Evolutionary conservation across 768 basidiomycete genomes (phyloP), one percentile per base, ranked within the genome.

Genomic region (Tylopilus balloui): DNA sequence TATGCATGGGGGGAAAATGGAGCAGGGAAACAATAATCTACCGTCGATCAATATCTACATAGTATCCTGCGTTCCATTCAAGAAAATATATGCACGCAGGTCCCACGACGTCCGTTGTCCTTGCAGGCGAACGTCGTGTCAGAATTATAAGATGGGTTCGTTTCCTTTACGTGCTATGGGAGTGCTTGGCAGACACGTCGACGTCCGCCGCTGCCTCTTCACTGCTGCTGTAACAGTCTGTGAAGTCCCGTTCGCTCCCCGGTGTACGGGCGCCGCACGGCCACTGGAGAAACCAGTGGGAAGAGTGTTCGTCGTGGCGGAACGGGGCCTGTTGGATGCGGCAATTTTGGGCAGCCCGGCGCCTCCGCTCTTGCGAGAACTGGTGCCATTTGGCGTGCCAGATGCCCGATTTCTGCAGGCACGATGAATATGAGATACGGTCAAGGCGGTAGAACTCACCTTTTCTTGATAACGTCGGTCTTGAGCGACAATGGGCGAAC

Each of bases 381-480:
- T 76, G 49, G 75, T 75, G 19, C 61, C 61, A 61, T 78, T 82
- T 4, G 85, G 82, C 27, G 85, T 72, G 27, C 88, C 88, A 45
- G 88, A 88, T 31, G 88, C 86, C 36, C 88, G 84, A 66, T 91
- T 91, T 62, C 88, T 91, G 27, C 47, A 13, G 4, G 20, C 0
- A 45, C n/a, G 43, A 45, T 48, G 29, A 45, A 35, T 28, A 50
- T 13, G n/a, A 21, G n/a, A 31, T 17, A 36, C 24, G 25, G 12
- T 28, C 20, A 24, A 48, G 35, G 45, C 13, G 29, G 42, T 24
- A 32, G 50, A 43, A 20, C 72, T 20, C 59, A 90, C 90, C 90
- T 77, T 74, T 96, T 97, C 83, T 97, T 96, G 71, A 95, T 96
- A 39, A 94, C 87, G 65, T 97, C 92, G 36, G 94, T 97, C 78